Percentiles rank a stretch among this genome's conserved stretches.
Conservation (phyloP, 768 basidiomycete genomes). For the Leccinum sublutescens region DNA sequence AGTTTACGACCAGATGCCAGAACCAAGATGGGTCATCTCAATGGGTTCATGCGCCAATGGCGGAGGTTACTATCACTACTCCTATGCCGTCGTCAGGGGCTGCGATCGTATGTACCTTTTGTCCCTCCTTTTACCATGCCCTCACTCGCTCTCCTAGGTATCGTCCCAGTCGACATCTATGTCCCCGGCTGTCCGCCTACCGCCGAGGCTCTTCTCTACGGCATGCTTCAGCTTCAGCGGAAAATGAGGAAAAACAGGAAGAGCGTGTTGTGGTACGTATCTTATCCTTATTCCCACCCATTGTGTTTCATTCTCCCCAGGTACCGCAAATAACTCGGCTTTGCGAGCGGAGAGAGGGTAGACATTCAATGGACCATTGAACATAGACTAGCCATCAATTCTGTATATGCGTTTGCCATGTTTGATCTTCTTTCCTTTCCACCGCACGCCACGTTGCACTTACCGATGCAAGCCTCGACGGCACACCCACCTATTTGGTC, state of each 20-base stretch:
- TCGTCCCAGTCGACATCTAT: conserved; percentile 98
- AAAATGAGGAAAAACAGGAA: conserved; percentile 92
- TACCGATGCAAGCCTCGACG: neutral
- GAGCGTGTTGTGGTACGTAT: conserved; percentile 76
- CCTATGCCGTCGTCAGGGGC: conserved; percentile 97
- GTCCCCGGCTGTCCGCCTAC: conserved; percentile 94
- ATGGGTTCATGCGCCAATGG: conserved; percentile 99
- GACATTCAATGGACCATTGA: conserved; percentile 8
- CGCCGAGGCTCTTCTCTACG: conserved; percentile 96
- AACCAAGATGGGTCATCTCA: conserved; percentile 99
- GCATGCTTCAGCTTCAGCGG: conserved; percentile 94
- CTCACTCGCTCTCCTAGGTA: conserved; percentile 48
- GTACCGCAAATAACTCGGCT: conserved; percentile 27
- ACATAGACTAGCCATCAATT: conserved; percentile 25
- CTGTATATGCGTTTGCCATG: conserved; percentile 19
- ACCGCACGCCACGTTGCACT: conserved; percentile 3
- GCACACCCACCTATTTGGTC: neutral
- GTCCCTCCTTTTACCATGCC: conserved; percentile 4
- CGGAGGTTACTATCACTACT: conserved; percentile 96
- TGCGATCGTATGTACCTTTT: conserved; percentile 78
- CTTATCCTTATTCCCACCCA: no score
- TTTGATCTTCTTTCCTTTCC: conserved; percentile 5
- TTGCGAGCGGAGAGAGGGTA: neutral
- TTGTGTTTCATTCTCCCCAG: conserved; percentile 11
- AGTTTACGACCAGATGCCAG: conserved; percentile 98